A percentile compares a stretch with the other conserved stretches of the same genome.
These are phyloP conservation scores for Saprolegnia parasitica DNA, from an alignment of 352 stramenopile species.

Conservation along the genomic window DNA sequence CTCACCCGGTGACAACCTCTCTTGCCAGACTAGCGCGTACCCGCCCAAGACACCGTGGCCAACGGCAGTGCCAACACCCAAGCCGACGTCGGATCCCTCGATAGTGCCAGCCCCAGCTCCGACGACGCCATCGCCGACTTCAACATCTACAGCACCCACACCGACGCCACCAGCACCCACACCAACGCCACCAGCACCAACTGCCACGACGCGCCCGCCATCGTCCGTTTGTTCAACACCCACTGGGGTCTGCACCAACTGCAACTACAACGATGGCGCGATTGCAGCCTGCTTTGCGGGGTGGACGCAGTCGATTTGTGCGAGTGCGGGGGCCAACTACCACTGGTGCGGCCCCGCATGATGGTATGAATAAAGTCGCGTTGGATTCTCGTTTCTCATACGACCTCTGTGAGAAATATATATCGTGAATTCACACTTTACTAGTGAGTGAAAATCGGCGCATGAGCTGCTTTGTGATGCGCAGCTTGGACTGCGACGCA, in stretches of 20 bases:
- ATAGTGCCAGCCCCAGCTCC: no score
- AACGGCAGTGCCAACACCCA: not conserved
- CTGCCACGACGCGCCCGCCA: not conserved
- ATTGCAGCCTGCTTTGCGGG: not conserved
- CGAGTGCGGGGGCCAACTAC: not conserved
- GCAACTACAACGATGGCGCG: not conserved
- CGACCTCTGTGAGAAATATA: no score
- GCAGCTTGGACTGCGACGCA: slow-evolving; percentile 7
- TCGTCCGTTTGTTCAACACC: not conserved
- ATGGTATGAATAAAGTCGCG: no score
- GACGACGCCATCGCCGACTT: not conserved
- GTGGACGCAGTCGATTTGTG: not conserved
- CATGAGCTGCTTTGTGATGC: no score
- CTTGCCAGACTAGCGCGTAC: slow-evolving; percentile 21
- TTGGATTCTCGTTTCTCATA: no score
- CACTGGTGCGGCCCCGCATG: not conserved
- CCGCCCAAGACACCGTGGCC: slow-evolving; percentile 6
- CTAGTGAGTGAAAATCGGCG: no score
- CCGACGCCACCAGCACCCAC: not conserved
- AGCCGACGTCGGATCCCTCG: not conserved
- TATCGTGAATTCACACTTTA: no score
- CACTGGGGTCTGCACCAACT: not conserved
- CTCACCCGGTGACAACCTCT: slow-evolving; percentile 16
- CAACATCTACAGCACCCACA: not conserved
- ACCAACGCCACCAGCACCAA: no score